Base-by-base conservation (phyloP, 306 rosid species). In the Trichosanthes cucumerina region DNA sequence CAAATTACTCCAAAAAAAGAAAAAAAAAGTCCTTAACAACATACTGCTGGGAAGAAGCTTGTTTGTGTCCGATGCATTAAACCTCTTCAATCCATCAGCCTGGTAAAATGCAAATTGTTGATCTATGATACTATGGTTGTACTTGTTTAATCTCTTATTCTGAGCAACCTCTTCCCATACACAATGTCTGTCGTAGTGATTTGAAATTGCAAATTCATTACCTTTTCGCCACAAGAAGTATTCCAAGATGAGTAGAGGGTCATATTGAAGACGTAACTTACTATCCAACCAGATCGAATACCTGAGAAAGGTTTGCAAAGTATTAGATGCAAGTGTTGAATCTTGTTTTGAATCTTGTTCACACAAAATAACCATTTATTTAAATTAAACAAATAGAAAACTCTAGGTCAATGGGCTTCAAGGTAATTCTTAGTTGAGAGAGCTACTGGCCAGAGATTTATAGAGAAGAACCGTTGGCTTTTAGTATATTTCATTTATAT, bases 111-210 rank as follows among this genome's bases (percentile, higher is more conserved):
- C 56, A 81, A 94, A 89, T 78, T 94, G 97, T 80, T 88, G 91
- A 78, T 94, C 96, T 36, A 94, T 94, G 75, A 87, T 86, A 38
- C 87, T 78, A 81, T 92, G 97, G 83, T 92, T 83, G 84, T 89
- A 94, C 86, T 94, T 94, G 80, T 92, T 89, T 75, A 94, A 86
- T 75, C 94, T 93, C 87, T 94, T 94, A 81, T 94, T 94, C 85
- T 94, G 98, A 87, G 86, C 86, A 57, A 94, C 98, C 87, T 94
- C 98, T 80, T 92, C 98, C 96, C 92, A 92, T 38, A 94, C 98
- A 83, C 96, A 90, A 54, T 92, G 98, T 52, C 97, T 96, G 77
- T 90, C 93, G 79, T 94, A 94, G 81, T 94, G 98, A 85, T 94
- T 94, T 43, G 98, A 92, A 85, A 94, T 94, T 79, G 97, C 97